Base-by-base conservation (phyloP, 208 protist species). In the Crithidia expoeki region DNA sequence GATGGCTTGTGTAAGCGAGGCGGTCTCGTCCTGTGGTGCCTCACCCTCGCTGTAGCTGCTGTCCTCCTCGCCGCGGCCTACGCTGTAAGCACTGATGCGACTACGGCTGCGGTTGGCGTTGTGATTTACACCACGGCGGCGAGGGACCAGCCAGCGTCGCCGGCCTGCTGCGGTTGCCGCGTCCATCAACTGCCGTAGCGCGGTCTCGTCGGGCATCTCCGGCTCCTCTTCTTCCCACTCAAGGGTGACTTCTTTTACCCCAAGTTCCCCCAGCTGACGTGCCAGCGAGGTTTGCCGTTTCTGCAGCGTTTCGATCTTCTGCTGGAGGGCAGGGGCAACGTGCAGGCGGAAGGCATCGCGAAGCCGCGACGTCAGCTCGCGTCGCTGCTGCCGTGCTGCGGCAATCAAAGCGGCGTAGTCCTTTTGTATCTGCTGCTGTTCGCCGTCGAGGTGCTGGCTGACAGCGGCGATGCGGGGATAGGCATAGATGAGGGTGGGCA, bases 401-500 rank as follows among this genome's bases (percentile, higher is more conserved):
- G 79, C 73, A 51, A 83, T 71, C 27, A 44, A 62, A 19, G 28
- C 52, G 47, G 72, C 74, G 70, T 86, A 86, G 53, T 72, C 63
- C 4, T 4, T 16, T 33, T 83, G 81, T 11, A 83, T 49, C 30
- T 61, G 36, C 53, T 66, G 70, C 70, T 86, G 77, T 57, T 67
- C 67, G 1, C 19, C 36, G 59, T 86, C 70, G n/a, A 86, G 76
- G 51, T 70, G 57, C 44, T 68, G 60, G 42, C 73, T 80, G 50
- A 83, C 70, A n/a, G 63, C 72, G 17, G 71, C 55, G 12, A 81
- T 42, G 38, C 72, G 76, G 2, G 77, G 77, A 57, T 66, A 70
- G 49, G 73, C 81, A 61, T 83, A 86, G 47, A 70, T 44, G 17
- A 81, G 52, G n/a, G 59, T 72, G 55, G 72, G 72, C 57, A 77